Evolutionary conservation across 2,329 filamentous ascomycete genomes (phyloP).

Genomic region (Dactylellina haptotyla): DNA sequence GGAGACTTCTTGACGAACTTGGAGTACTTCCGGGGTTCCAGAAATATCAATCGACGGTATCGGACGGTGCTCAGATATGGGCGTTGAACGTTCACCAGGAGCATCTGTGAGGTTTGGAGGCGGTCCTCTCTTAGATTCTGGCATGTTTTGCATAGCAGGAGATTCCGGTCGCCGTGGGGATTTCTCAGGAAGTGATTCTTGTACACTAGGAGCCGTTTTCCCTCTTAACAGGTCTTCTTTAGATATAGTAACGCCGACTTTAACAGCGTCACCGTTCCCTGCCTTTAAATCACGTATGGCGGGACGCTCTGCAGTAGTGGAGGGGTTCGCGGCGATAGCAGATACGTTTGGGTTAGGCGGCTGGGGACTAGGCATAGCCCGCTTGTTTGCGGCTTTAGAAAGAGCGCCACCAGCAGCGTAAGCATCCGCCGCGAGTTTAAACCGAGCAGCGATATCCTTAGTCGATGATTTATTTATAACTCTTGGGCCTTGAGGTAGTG

Average conservation of each 20-base stretch:
- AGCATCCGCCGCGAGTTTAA: slow-evolving; percentile 38
- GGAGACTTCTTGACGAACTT: slow-evolving; percentile 1
- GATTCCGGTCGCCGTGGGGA: slow-evolving; percentile 43
- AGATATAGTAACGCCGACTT: slow-evolving; percentile 46
- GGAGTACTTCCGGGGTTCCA: slow-evolving; percentile 11
- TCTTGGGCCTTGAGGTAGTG: slow-evolving; percentile 22
- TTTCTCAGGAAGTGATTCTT: slow-evolving; percentile 43
- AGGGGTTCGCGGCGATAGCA: not conserved
- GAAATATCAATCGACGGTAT: slow-evolving; percentile 52
- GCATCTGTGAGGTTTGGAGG: not conserved
- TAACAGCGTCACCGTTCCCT: slow-evolving; percentile 18
- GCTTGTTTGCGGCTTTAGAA: slow-evolving; percentile 12
- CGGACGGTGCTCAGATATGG: slow-evolving; percentile 3
- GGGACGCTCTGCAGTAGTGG: slow-evolving; percentile 12
- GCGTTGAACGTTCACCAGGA: slow-evolving; percentile 4
- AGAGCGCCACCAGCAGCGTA: slow-evolving; percentile 48
- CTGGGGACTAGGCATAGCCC: slow-evolving; percentile 12
- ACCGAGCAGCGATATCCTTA: slow-evolving; percentile 31
- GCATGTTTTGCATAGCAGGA: slow-evolving; percentile 44
- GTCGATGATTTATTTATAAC: slow-evolving; percentile 32
- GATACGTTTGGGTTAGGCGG: not conserved
- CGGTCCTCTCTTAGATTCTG: slow-evolving; percentile 20
- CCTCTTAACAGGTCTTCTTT: slow-evolving; percentile 41
- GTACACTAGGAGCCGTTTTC: slow-evolving; percentile 15
- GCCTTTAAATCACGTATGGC: slow-evolving; percentile 35